Evolutionary conservation across 208 protist genomes (phyloP), one percentile per base, ranked within the genome.

Genomic region (Acanthamoeba lenticulata): DNA sequence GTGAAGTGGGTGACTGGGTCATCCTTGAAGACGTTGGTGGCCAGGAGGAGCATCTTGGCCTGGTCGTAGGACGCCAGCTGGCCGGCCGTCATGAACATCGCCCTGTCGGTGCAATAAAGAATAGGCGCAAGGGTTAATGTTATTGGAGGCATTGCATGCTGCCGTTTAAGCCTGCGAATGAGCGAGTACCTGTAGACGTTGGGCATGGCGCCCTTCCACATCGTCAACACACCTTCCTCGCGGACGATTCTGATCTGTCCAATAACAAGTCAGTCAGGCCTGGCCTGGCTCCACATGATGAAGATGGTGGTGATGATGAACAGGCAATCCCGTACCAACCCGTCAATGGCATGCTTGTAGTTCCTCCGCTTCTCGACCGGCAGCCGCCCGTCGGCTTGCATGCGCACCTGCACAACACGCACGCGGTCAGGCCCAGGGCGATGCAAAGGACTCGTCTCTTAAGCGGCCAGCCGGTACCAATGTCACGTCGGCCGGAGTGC

Each of bases 391-490:
- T 97, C 96, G 36, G 96, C 96, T 69, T 97, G 96, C 96, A 97
- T 97, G 52, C 96, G 81, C 42, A 97, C 96, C 27, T 95, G 95
- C 24, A 34, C 5, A 96, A 17, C 32, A 92, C 88, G 74, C 45
- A 9, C 3, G 95, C 88, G 32, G 40, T 94, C 5, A 55, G 36
- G 29, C 94, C 21, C 13, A 15, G 6, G 29, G 94, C 94, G 36
- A 98, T 98, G 77, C 98, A 98, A 94, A 90, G 96, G n/a, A 98
- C 98, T 40, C 97, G 42, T 32, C 24, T 72, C 29, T 24, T 15
- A 45, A 44, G 11, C 69, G 19, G 11, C n/a, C 7, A 89, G 36
- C 13, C 11, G 29, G n/a, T 74, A 94, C 60, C 65, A 95, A 77
- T 44, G 69, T 79, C 6, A 94, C 77, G 92, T 95, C 92, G 47